These are phyloP conservation scores for Prunus padus DNA, from an alignment of 306 rosid genomes.

Conservation along the genomic window DNA sequence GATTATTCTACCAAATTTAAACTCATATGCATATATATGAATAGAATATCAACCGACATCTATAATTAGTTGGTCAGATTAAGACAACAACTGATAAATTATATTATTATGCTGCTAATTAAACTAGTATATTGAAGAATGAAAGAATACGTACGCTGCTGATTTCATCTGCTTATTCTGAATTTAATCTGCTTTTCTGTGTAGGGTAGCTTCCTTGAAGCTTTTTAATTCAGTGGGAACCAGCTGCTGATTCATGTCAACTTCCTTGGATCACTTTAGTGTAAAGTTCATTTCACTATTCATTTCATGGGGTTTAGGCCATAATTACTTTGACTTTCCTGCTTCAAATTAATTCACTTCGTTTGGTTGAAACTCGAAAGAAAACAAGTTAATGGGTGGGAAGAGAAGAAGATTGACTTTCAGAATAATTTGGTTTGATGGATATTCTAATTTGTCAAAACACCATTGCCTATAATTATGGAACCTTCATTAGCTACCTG, in stretches of 20 bases:
- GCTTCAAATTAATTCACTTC: background rate
- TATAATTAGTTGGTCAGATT: no score
- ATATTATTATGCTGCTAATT: no score
- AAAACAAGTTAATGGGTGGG: background rate
- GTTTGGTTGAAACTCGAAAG: background rate
- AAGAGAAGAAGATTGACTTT: background rate
- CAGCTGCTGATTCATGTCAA: background rate
- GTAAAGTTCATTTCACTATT: background rate
- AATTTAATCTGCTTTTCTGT: no score
- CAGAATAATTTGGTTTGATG: no score
- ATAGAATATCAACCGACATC: no score
- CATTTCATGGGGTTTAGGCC: background rate
- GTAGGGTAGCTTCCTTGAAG: background rate
- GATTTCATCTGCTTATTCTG: no score
- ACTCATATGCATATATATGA: no score
- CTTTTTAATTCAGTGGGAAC: background rate
- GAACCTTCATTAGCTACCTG: no score
- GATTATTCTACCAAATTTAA: no score
- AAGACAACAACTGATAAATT: no score
- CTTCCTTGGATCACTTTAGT: conserved; percentile 1
- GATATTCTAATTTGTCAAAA: background rate
- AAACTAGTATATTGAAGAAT: no score
- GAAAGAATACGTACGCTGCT: no score
- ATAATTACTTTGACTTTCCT: conserved; percentile 7
- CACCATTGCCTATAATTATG: background rate